These are phyloP conservation scores for Colletotrichum nymphaeae DNA, from an alignment of 2,329 filamentous ascomycete genomes.

Conservation along the genomic window DNA sequence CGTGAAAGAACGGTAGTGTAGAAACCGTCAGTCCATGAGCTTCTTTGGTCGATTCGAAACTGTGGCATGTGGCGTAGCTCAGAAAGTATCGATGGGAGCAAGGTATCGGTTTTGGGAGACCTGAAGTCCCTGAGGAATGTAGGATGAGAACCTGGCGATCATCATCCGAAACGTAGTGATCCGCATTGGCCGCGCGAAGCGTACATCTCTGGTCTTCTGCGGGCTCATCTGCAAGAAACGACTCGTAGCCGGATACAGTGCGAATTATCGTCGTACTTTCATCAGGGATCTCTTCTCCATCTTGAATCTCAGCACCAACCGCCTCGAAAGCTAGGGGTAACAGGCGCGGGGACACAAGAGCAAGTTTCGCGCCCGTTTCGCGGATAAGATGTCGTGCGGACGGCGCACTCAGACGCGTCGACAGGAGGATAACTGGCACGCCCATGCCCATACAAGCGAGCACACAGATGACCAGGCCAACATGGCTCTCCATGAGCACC, in stretches of 20 bases:
- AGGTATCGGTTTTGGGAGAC: conserved; percentile 48
- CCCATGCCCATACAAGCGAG: conserved; percentile 40
- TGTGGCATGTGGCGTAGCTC: conserved; percentile 43
- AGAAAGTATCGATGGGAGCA: conserved; percentile 44
- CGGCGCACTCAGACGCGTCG: conserved; percentile 34
- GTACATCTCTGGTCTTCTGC: conserved; percentile 39
- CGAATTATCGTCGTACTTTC: too few relatives aligned
- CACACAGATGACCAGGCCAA: conserved; percentile 42
- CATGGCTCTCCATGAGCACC: conserved; percentile 44
- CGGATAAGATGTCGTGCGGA: conserved; percentile 32
- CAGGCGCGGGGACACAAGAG: too few relatives aligned
- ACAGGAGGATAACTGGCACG: conserved; percentile 40
- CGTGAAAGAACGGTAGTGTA: conserved; percentile 48
- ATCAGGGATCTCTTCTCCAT: too few relatives aligned
- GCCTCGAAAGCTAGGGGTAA: too few relatives aligned
- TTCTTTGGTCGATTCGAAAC: conserved; percentile 38
- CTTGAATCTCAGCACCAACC: too few relatives aligned
- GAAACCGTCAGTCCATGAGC: conserved; percentile 43
- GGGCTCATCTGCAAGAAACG: conserved; percentile 16
- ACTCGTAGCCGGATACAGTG: too few relatives aligned
- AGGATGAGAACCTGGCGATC: conserved; percentile 35
- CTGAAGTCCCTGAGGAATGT: conserved; percentile 49
- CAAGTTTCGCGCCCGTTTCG: conserved; percentile 5
- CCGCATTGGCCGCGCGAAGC: conserved; percentile 26
- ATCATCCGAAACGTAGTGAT: too few relatives aligned